These are phyloP conservation scores for Xylaria sp. DNA, from an alignment of 2,329 filamentous ascomycete species.

Conservation along the genomic window DNA sequence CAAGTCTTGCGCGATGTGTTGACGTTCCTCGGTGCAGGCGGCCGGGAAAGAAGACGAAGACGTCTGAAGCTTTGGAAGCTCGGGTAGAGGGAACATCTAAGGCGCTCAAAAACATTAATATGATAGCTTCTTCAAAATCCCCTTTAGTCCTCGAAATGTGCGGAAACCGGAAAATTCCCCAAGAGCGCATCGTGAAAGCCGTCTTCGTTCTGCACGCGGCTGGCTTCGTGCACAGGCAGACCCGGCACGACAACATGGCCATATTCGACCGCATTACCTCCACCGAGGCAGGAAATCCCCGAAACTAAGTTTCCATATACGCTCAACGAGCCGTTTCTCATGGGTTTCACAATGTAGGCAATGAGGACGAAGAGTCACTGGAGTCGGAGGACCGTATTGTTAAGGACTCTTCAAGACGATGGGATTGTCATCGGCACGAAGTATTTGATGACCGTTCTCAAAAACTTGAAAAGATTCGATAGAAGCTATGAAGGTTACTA, in stretches of 20 bases:
- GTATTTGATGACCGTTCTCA: neutral
- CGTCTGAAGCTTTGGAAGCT: neutral
- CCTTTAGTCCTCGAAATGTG: neutral
- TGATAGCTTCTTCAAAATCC: neutral
- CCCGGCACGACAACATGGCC: neutral
- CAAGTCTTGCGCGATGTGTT: constrained; percentile 1
- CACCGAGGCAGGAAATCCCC: too few relatives aligned
- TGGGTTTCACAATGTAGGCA: neutral
- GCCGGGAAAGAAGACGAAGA: neutral
- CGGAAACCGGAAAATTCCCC: neutral
- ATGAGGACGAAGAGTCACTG: neutral
- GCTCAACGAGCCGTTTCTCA: neutral
- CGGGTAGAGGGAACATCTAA: neutral
- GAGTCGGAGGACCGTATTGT: neutral
- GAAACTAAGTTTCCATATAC: neutral
- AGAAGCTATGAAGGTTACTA: neutral
- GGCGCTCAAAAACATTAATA: neutral
- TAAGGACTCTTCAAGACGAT: constrained; percentile 1
- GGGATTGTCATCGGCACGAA: neutral
- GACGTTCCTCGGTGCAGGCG: neutral
- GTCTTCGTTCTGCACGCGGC: constrained; percentile 1
- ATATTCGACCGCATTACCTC: neutral
- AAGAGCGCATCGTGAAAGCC: neutral
- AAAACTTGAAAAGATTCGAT: neutral
- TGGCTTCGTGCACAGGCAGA: neutral